Conservation (phyloP, 371 early-diverging fungal genomes). For the Syncephalastrum contaminatum region DNA sequence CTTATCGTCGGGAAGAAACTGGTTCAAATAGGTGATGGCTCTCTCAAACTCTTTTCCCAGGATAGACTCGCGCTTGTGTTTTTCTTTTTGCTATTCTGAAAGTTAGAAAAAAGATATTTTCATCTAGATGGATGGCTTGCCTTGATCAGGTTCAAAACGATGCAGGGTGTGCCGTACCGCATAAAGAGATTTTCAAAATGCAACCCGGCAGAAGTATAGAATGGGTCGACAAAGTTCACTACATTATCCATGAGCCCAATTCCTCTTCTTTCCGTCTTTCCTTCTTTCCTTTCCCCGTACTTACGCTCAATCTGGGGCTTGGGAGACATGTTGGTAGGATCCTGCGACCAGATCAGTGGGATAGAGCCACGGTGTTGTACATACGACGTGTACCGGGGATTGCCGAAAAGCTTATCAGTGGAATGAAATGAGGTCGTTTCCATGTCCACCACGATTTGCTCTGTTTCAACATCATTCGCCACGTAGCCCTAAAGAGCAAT, state of each 20-base stretch:
- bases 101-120: too few relatives aligned
- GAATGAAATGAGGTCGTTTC: slow-evolving; percentile 80
- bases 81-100: slow-evolving; percentile 72
- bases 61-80: slow-evolving; percentile 82
- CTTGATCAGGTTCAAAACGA: slow-evolving; percentile 93
- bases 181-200: slow-evolving; percentile 91
- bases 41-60: slow-evolving; percentile 84
- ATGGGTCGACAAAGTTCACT: slow-evolving; percentile 90
- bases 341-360: slow-evolving; percentile 95
- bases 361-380: slow-evolving; percentile 97
- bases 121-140: slow-evolving; percentile 27
- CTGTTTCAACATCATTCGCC: slow-evolving; percentile 99
- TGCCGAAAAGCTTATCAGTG: slow-evolving; percentile 54
- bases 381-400: slow-evolving; percentile 86
- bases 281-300: not conserved
- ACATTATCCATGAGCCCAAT: not conserved
- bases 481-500: slow-evolving; percentile 72
- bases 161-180: slow-evolving; percentile 87
- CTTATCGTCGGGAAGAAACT: slow-evolving; percentile 80
- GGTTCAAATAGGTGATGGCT: slow-evolving; percentile 83
- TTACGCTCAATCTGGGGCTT: slow-evolving; percentile 92
- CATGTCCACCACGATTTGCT: slow-evolving; percentile 95
- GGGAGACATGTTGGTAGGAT: slow-evolving; percentile 86
- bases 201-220: slow-evolving; percentile 83
- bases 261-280: too few relatives aligned